Evolutionary conservation across 805 yeast species (phyloP), one percentile per base, ranked within the genome.

Genomic region (Schwanniomyces sp.): DNA sequence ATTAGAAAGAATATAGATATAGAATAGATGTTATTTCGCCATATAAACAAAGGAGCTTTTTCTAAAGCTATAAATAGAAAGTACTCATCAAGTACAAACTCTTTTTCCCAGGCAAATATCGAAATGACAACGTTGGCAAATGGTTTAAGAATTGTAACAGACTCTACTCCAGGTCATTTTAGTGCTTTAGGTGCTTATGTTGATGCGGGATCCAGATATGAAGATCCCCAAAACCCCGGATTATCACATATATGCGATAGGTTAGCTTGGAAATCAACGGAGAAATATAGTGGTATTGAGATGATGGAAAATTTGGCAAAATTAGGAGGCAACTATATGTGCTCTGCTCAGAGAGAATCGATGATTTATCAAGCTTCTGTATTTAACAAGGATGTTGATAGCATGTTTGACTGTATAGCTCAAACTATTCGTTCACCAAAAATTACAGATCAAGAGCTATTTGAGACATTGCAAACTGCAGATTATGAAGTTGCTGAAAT

Each of bases 361-460:
- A 78, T 92, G 73, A 81, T 92, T 70, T 94, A 94, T 66, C 98
- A 94, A 67, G 95, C 97, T 1, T 85, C 96, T 2, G 96, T 91
- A 0, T 92, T 94, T 77, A 91, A 91, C 63, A 76, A 78, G 40
- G 97, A 91, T 60, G 84, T 86, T 8, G 92, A 82, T 34, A 73
- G 76, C 53, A 90, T 94, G 96, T 81, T 88, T 53, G 78, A 79
- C 40, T 73, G 89, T 40, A 72, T 94, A 56, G 71, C 88, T 24
- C 91, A 91, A 54, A 89, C 97, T 0, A 85, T 92, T 3, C 71
- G 85, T 10, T 73, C 72, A 48, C 98, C 99, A 7, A 66, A 65
- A 36, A 68, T 91, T 34, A 74, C 86, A 1, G 82, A 79, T 12
- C 80, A 79, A 43, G 98, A 92, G 60, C 69, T 94, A 14, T 73